These are phyloP conservation scores for Citrus hindsii DNA, from an alignment of 345 rosid species.

Conservation along the genomic window DNA sequence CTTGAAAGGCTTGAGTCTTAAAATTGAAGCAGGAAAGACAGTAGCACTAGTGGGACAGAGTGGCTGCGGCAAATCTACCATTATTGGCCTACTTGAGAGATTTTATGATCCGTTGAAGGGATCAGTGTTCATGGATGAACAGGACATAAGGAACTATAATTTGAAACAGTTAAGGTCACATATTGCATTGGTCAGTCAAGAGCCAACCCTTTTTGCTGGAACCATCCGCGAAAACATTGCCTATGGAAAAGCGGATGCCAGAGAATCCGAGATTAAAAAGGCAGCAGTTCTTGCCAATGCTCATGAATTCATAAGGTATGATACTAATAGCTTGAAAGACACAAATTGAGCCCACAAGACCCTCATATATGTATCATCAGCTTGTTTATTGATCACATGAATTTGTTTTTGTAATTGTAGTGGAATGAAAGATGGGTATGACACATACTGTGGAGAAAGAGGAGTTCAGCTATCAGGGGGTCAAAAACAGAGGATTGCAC, in stretches of 20 bases:
- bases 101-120: constrained; percentile 59
- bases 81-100: constrained; percentile 58
- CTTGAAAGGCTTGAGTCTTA: constrained; percentile 53
- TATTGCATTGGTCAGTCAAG: constrained; percentile 69
- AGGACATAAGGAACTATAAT: constrained; percentile 47
- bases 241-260: constrained; percentile 44
- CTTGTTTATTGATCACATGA: not conserved
- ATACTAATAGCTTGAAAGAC: not conserved
- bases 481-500: constrained; percentile 69
- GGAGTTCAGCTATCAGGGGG: constrained; percentile 73
- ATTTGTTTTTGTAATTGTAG: constrained; percentile 18
- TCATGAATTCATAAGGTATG: constrained; percentile 60
- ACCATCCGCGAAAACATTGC: constrained; percentile 56
- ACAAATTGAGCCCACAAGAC: not conserved
- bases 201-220: constrained; percentile 65
- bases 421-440: constrained; percentile 69
- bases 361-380: not conserved
- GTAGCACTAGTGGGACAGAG: constrained; percentile 62
- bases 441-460: constrained; percentile 60
- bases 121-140: constrained; percentile 40
- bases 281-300: constrained; percentile 64
- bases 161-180: constrained; percentile 45
- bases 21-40: constrained; percentile 53
- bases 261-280: constrained; percentile 49
- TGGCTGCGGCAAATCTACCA: constrained; percentile 66